These are phyloP conservation scores for Plasmopara viticola DNA, from an alignment of 352 stramenopile genomes.

Conservation along the genomic window DNA sequence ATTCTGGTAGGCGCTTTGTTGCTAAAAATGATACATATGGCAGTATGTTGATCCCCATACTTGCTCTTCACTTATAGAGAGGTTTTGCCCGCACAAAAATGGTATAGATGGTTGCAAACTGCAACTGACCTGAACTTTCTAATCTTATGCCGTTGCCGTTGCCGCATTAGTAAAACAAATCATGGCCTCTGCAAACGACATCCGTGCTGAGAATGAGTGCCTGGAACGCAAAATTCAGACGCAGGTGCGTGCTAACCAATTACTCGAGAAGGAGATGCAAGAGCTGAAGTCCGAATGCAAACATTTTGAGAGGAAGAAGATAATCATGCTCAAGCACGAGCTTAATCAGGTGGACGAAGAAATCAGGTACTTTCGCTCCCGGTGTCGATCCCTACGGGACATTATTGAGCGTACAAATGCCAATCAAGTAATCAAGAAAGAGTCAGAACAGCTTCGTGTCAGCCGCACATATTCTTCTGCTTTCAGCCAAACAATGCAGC, in stretches of 20 bases:
- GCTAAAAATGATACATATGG: no score
- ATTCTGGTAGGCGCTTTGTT: no score
- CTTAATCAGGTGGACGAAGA: constrained; percentile 35
- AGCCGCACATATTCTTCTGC: constrained; percentile 22
- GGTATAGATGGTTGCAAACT: not conserved
- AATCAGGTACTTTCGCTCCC: constrained; percentile 29
- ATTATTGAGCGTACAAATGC: constrained; percentile 21
- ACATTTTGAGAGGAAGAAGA: constrained; percentile 34
- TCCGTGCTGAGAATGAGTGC: constrained; percentile 55
- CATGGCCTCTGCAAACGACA: constrained; percentile 28
- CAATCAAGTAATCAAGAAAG: constrained; percentile 9
- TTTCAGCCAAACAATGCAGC: constrained; percentile 28
- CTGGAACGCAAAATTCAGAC: constrained; percentile 49
- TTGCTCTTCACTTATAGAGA: no score
- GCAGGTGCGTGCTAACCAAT: constrained; percentile 53
- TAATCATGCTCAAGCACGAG: constrained; percentile 43
- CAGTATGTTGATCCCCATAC: no score
- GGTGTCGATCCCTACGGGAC: constrained; percentile 39
- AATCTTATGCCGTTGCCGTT: not conserved
- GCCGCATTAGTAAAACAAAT: not conserved
- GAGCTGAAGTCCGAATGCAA: constrained; percentile 43
- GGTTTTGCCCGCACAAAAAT: not conserved
- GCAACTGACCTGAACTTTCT: not conserved
- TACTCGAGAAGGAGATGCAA: constrained; percentile 57
- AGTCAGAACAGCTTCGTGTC: no score